A percentile compares a stretch with the other conserved stretches of the same genome.
These are phyloP conservation scores for Psophocarpus tetragonolobus DNA, from an alignment of 306 rosid genomes.

Conservation along the genomic window DNA sequence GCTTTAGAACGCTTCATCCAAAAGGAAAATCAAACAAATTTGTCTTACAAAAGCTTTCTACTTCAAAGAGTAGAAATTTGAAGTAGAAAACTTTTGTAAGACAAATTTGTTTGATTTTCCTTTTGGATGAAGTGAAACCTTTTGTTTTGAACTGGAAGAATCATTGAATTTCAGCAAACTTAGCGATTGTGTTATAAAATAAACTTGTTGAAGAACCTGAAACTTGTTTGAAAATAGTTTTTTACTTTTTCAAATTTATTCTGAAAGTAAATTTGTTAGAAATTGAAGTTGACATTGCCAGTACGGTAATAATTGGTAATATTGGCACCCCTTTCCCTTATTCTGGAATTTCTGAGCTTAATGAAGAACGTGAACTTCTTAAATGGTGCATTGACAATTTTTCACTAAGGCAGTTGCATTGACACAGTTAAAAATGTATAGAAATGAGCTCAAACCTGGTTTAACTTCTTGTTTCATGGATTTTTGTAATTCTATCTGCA, in stretches of 20 bases:
- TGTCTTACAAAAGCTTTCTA: not conserved
- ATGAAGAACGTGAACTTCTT: slow-evolving; percentile 11
- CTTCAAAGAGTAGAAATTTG: no score
- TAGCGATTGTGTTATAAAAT: not conserved
- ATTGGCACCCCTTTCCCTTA: not conserved
- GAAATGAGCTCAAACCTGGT: slow-evolving; percentile 52
- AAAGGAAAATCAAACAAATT: slow-evolving; percentile 27
- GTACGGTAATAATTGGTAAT: not conserved
- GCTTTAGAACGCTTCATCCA: slow-evolving; percentile 2
- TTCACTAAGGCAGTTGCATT: not conserved
- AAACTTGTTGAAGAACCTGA: not conserved
- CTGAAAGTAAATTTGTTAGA: not conserved
- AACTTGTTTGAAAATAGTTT: not conserved
- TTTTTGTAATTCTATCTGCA: slow-evolving; percentile 71
- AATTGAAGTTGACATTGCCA: not conserved
- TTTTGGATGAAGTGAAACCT: slow-evolving; percentile 21
- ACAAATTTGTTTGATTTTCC: slow-evolving; percentile 18
- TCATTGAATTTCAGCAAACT: slow-evolving; percentile 11
- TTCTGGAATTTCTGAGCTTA: not conserved
- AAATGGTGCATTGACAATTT: not conserved
- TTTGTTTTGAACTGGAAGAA: slow-evolving; percentile 20
- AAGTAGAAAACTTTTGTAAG: not conserved
- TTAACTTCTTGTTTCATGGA: slow-evolving; percentile 53
- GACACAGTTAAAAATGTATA: not conserved
- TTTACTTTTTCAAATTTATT: not conserved